Evolutionary conservation across 495 filamentous ascomycete genomes (phyloP).

Genomic region (Penicillium diatomitis): DNA sequence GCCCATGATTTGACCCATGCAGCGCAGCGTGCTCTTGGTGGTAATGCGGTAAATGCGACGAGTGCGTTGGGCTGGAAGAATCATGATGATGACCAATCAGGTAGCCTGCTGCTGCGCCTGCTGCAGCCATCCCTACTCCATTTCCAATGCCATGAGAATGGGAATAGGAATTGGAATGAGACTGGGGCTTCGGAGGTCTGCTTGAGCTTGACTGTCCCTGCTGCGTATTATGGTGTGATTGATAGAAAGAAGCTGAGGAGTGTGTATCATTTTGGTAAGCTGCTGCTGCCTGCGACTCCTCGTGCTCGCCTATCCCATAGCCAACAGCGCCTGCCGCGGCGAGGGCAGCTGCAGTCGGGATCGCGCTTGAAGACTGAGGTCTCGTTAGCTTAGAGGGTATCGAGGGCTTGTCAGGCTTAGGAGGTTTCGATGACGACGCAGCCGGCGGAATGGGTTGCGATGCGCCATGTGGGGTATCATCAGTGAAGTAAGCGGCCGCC

Average conservation of each 20-base stretch:
- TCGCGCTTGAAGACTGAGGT: slow-evolving; percentile 14
- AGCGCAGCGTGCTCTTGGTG: slow-evolving; percentile 15
- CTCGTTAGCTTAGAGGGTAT: slow-evolving; percentile 17
- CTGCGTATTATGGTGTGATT: slow-evolving; percentile 14
- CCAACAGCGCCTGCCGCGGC: slow-evolving; percentile 15
- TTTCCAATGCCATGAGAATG: slow-evolving; percentile 22
- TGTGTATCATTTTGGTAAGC: slow-evolving; percentile 2
- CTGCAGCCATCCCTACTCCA: slow-evolving; percentile 36
- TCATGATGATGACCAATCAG: slow-evolving; percentile 34
- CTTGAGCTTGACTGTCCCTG: slow-evolving; percentile 5
- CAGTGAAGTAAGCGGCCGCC: slow-evolving; percentile 40
- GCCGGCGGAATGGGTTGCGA: slow-evolving; percentile 9
- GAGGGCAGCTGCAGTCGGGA: slow-evolving; percentile 7
- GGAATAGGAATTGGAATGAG: too few relatives aligned
- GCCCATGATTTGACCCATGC: too few relatives aligned
- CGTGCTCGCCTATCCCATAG: slow-evolving; percentile 19
- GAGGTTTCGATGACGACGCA: slow-evolving; percentile 15
- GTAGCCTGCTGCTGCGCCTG: slow-evolving; percentile 42
- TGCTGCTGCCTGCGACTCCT: slow-evolving; percentile 5
- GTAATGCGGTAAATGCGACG: slow-evolving; percentile 22
- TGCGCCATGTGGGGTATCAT: slow-evolving; percentile 10
- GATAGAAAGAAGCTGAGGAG: slow-evolving; percentile 2
- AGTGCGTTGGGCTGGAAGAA: slow-evolving; percentile 25
- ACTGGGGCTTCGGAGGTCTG: slow-evolving; percentile 11
- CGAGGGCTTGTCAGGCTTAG: slow-evolving; percentile 14